Evolutionary conservation across 23 red algal species (phyloP).

Genomic region (Gracilariopsis chorda): DNA sequence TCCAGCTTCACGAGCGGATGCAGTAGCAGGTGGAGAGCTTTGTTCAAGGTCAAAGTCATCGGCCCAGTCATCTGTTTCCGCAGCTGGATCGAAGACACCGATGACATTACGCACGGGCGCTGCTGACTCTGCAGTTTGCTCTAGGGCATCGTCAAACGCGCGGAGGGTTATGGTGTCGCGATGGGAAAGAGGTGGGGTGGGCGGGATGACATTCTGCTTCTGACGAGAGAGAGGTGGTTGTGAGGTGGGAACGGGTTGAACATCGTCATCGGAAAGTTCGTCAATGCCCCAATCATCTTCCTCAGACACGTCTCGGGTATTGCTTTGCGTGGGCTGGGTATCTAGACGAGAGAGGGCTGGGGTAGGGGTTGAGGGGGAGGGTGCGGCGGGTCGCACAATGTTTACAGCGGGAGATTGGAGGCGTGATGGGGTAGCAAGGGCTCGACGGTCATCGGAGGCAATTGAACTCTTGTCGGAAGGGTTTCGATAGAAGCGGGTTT

Average conservation of each 20-base stretch:
- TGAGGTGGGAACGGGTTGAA: not conserved
- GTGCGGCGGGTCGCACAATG: not conserved
- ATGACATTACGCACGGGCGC: conserved; percentile 47
- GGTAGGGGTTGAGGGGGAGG: not conserved
- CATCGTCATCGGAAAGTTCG: conserved; percentile 30
- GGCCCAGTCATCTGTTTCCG: conserved; percentile 67
- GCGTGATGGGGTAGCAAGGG: not conserved
- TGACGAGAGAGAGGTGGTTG: not conserved
- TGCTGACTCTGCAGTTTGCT: not conserved
- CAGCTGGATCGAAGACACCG: conserved; percentile 68
- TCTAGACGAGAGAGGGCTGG: not conserved
- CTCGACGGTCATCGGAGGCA: not conserved
- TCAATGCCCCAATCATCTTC: conserved; percentile 57
- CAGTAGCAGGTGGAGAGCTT: not conserved
- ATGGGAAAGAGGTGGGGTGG: conserved; percentile 8
- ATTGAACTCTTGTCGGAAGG: not conserved
- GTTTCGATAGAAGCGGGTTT: not conserved
- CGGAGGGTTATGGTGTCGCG: conserved; percentile 55
- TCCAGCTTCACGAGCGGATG: not conserved
- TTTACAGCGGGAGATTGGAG: not conserved
- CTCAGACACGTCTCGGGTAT: not conserved
- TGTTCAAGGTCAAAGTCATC: conserved; percentile 74
- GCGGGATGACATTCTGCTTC: not conserved
- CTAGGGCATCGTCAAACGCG: conserved; percentile 48
- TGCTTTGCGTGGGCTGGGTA: not conserved